These are phyloP conservation scores for Arthrobotrys entomopaga DNA, from an alignment of 2,329 filamentous ascomycete genomes.

Conservation along the genomic window DNA sequence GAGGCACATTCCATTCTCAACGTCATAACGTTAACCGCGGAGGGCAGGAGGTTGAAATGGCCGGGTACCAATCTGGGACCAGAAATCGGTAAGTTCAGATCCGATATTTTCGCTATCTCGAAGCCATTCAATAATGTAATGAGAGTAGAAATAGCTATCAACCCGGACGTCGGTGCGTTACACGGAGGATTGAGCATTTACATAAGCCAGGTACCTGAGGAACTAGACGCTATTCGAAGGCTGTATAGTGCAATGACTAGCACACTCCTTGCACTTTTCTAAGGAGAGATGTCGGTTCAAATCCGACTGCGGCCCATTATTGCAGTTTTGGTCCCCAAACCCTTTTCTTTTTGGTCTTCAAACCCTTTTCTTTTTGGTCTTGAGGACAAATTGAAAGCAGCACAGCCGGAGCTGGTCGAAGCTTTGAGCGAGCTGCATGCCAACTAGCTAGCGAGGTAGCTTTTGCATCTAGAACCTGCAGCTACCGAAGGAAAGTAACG, in stretches of 20 bases:
- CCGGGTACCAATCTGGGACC: not conserved
- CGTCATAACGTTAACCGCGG: conserved; percentile 6
- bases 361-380: conserved; percentile 17
- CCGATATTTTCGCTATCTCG: not conserved
- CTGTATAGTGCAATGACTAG: conserved; percentile 49
- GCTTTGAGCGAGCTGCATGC: conserved; percentile 9
- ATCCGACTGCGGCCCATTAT: conserved; percentile 43
- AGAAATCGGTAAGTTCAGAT: not conserved
- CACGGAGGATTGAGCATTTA: too few species aligned
- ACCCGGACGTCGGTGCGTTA: too few species aligned
- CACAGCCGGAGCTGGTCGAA: not conserved
- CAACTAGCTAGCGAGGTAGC: too few species aligned
- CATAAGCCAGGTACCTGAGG: not conserved
- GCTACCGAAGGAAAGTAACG: not conserved
- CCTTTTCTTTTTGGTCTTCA: not conserved
- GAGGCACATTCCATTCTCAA: conserved; percentile 23
- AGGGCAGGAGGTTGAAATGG: not conserved
- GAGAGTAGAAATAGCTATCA: too few species aligned
- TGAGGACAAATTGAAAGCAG: not conserved
- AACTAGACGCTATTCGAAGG: conserved; percentile 3
- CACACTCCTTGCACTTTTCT: conserved; percentile 17
- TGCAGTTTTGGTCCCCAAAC: too few species aligned
- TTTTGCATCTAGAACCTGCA: conserved; percentile 7
- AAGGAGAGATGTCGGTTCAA: conserved; percentile 46
- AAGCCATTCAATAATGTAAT: not conserved